Conservation (phyloP, 1,284 basidiomycete species). For the Boletus semigastroideus region DNA sequence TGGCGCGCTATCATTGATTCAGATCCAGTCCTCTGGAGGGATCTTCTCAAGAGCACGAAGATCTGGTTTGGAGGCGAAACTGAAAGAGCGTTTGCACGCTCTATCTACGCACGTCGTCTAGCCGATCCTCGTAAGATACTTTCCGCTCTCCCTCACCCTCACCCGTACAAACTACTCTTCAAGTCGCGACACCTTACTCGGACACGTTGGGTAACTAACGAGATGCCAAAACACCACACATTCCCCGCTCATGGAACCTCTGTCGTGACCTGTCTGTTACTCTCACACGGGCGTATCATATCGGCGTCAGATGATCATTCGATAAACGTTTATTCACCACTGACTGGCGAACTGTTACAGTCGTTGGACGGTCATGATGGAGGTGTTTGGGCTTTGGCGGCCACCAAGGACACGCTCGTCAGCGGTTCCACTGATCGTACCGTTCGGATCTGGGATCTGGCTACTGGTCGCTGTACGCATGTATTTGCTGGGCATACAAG, state of each 20-base stretch:
- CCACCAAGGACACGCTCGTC: slow-evolving; percentile 83
- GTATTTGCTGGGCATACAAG: slow-evolving; percentile 93
- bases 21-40: slow-evolving; percentile 81
- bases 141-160: slow-evolving; percentile 59
- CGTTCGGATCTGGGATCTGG: slow-evolving; percentile 90
- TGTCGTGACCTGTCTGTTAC: slow-evolving; percentile 92
- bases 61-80: slow-evolving; percentile 85
- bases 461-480: slow-evolving; percentile 79
- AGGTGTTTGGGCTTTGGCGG: slow-evolving; percentile 92
- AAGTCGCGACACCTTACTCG: slow-evolving; percentile 80
- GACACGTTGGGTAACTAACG: slow-evolving; percentile 73
- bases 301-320: slow-evolving; percentile 93
- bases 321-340: slow-evolving; percentile 87
- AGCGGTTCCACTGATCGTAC: slow-evolving; percentile 94
- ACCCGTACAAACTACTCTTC: slow-evolving; percentile 86
- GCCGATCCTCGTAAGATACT: slow-evolving; percentile 43
- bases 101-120: slow-evolving; percentile 58
- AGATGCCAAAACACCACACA: slow-evolving; percentile 71
- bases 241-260: slow-evolving; percentile 87
- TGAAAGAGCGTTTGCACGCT: slow-evolving; percentile 67
- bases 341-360: slow-evolving; percentile 72
- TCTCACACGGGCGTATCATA: slow-evolving; percentile 91
- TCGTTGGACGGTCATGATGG: slow-evolving; percentile 89
- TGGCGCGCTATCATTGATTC: slow-evolving; percentile 85
- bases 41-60: slow-evolving; percentile 72